Evolutionary conservation across 345 rosid species (phyloP).

Genomic region (Xanthoceras sorbifolium): DNA sequence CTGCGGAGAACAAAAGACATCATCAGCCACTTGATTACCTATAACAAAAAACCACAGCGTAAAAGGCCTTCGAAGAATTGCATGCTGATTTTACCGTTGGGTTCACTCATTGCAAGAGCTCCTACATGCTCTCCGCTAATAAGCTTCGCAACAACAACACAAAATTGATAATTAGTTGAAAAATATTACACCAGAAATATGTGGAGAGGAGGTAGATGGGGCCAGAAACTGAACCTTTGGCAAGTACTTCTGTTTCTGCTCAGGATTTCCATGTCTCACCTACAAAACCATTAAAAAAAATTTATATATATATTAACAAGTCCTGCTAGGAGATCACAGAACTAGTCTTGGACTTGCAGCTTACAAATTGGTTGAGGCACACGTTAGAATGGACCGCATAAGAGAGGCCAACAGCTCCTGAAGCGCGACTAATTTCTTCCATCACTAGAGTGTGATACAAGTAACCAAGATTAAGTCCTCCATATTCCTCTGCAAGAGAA

Average conservation of each 20-base stretch:
- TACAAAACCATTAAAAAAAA: slow-evolving; percentile 28
- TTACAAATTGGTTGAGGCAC: slow-evolving; percentile 92
- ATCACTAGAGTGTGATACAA: slow-evolving; percentile 84
- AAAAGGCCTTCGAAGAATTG: slow-evolving; percentile 3
- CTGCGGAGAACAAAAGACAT: slow-evolving; percentile 39
- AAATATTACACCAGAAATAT: slow-evolving; percentile 5
- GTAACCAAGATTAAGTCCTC: slow-evolving; percentile 96
- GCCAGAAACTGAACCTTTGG: slow-evolving; percentile 78
- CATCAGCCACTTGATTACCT: slow-evolving; percentile 4
- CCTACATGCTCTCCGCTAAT: slow-evolving; percentile 96
- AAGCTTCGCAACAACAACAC: slow-evolving; percentile 57
- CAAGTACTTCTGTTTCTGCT: slow-evolving; percentile 77
- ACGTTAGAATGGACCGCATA: slow-evolving; percentile 93
- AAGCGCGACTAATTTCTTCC: slow-evolving; percentile 93
- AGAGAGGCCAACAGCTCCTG: slow-evolving; percentile 85
- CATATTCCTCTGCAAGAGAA: slow-evolving; percentile 73
- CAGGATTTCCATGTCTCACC: slow-evolving; percentile 82
- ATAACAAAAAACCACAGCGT: background rate
- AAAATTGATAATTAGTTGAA: slow-evolving; percentile 18
- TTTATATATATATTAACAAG: background rate
- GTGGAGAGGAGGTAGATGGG: background rate
- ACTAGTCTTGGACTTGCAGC: background rate
- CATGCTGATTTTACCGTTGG: slow-evolving; percentile 62
- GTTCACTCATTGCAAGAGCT: slow-evolving; percentile 99
- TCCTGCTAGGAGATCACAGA: background rate